Evolutionary conservation across 2,329 filamentous ascomycete genomes (phyloP).

Genomic region (Venturia asperata): DNA sequence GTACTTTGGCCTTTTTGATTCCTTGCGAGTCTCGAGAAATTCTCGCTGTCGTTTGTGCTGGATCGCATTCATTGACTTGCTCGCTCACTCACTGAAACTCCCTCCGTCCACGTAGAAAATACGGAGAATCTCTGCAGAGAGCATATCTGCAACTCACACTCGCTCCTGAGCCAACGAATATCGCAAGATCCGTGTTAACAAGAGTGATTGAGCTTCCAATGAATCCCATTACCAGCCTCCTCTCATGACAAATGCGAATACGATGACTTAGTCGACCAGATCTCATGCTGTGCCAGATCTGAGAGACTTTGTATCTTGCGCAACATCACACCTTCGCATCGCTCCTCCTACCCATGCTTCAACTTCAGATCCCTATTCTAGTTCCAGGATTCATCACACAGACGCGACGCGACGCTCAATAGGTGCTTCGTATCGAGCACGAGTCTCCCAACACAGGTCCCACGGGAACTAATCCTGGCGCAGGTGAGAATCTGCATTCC

Average conservation of each 20-base stretch:
- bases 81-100: not conserved
- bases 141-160: not conserved
- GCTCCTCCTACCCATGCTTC: not conserved
- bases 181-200: not conserved
- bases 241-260: not conserved
- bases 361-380: not conserved
- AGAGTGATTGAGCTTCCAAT: not conserved
- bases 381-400: not conserved
- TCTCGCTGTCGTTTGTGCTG: not conserved
- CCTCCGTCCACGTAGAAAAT: not conserved
- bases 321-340: not conserved
- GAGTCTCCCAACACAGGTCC: not conserved
- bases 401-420: too few species aligned
- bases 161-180: not conserved
- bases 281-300: not conserved
- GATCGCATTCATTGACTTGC: not conserved
- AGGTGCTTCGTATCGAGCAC: not conserved
- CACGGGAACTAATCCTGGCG: not conserved
- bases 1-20: too few species aligned
- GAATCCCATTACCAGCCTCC: not conserved
- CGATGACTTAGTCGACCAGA: not conserved
- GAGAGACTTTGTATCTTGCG: too few species aligned
- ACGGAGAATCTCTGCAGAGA: not conserved
- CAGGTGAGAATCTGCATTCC: not conserved
- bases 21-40: too few species aligned